phyloP scores from a whole-genome alignment of 2,329 filamentous ascomycete genomes.

The Ambrosiella xylebori region DNA sequence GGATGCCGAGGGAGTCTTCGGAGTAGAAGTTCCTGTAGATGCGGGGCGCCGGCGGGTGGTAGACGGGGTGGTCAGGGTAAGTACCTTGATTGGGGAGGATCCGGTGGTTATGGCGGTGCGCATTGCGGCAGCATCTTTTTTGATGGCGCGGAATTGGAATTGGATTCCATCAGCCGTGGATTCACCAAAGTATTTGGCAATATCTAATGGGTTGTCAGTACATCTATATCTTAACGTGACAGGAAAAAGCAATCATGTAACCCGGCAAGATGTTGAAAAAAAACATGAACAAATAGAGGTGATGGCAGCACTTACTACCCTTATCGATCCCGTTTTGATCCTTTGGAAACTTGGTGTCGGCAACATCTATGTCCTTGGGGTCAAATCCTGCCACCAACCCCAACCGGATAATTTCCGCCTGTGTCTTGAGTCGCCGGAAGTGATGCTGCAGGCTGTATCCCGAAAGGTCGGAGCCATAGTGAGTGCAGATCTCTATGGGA shows the following conservation, averaged over 20 bases:
- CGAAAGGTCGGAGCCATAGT: conserved; percentile 33
- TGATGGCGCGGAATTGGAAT: conserved; percentile 42
- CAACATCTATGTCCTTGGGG: conserved; percentile 25
- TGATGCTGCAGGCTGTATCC: conserved; percentile 32
- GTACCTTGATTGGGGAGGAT: conserved; percentile 27
- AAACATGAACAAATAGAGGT: neutral
- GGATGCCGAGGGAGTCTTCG: neutral
- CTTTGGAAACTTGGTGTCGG: conserved; percentile 21
- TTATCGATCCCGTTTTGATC: conserved; percentile 24
- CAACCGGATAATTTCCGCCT: conserved; percentile 23
- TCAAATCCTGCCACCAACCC: conserved; percentile 23
- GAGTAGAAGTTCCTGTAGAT: neutral
- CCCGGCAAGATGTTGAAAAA: neutral
- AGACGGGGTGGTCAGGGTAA: conserved; percentile 16
- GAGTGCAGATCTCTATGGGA: conserved; percentile 27
- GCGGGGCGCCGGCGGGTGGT: conserved; percentile 11
- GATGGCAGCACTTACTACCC: conserved; percentile 22
- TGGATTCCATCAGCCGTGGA: conserved; percentile 40
- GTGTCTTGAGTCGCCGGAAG: conserved; percentile 30
- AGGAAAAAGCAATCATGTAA: neutral
- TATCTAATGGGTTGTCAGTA: conserved; percentile 25
- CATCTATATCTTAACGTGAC: neutral
- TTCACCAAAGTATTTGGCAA: conserved; percentile 41
- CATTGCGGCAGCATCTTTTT: conserved; percentile 33
- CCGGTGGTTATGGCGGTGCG: conserved; percentile 27